Percentiles rank a stretch among this genome's conserved stretches.
phyloP scores from a whole-genome alignment of 129 eudicot genomes.

The Flaveria robusta region DNA sequence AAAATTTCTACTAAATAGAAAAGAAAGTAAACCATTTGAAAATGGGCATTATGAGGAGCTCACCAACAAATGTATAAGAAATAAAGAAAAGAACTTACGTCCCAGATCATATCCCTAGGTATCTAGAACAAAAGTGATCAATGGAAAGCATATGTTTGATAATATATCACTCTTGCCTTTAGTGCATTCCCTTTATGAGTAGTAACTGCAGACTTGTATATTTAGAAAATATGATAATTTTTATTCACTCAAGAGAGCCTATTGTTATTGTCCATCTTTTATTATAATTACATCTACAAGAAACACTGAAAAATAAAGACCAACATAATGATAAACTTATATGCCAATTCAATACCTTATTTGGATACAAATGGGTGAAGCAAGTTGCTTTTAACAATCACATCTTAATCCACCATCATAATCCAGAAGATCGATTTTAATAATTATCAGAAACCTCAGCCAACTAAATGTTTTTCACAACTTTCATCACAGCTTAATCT shows the following conservation, averaged over 20 bases:
- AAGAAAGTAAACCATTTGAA: neutral
- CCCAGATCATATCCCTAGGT: neutral
- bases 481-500: constrained; percentile 16
- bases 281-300: neutral
- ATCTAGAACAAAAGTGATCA: neutral
- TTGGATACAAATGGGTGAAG: neutral
- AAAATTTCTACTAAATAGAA: neutral
- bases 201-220: neutral
- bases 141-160: neutral
- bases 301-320: neutral
- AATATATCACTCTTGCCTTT: constrained; percentile 11
- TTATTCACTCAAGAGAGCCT: no score
- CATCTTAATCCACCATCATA: neutral
- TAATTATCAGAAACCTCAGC: neutral
- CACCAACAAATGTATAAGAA: constrained; percentile 14
- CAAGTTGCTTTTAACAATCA: neutral
- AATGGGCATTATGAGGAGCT: neutral
- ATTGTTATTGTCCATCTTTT: constrained; percentile 6
- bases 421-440: neutral
- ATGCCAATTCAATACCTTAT: neutral
- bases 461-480: constrained; percentile 3
- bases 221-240: neutral
- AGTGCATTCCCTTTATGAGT: neutral
- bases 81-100: neutral
- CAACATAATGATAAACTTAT: neutral